Evolutionary conservation across 805 yeast genomes (phyloP).

Genomic region (Cyberlindnera bimundalis): DNA sequence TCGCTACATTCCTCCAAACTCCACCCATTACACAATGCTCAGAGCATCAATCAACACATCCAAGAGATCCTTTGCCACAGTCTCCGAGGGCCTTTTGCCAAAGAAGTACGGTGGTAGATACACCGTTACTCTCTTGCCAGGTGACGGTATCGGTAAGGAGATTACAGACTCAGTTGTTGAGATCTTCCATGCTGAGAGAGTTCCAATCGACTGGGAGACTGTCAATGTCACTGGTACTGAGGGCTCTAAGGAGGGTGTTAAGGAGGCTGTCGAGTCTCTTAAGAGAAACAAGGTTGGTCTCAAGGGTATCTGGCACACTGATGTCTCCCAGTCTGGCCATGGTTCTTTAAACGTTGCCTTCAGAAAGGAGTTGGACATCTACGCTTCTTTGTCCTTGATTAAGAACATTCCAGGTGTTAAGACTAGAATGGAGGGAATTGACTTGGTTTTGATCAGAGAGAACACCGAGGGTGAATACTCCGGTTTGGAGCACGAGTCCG

Average conservation of each 20-base stretch:
- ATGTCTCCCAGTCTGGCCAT: constrained; percentile 70
- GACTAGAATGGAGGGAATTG: constrained; percentile 84
- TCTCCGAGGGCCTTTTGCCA: constrained; percentile 64
- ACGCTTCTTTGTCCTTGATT: constrained; percentile 91
- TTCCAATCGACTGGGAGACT: constrained; percentile 93
- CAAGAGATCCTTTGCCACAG: constrained; percentile 51
- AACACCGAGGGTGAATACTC: constrained; percentile 99
- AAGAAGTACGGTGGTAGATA: constrained; percentile 93
- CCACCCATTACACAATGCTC: constrained; percentile 26
- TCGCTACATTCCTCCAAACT: not conserved
- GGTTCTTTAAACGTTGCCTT: constrained; percentile 93
- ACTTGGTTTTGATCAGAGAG: constrained; percentile 94
- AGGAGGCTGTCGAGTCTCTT: constrained; percentile 83
- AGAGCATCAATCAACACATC: constrained; percentile 28
- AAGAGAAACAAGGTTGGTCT: constrained; percentile 96
- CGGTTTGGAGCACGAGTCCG: constrained; percentile 95
- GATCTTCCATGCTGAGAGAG: constrained; percentile 79
- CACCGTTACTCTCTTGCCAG: constrained; percentile 93
- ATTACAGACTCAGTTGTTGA: constrained; percentile 90
- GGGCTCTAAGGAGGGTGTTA: constrained; percentile 55
- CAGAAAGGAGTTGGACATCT: constrained; percentile 93
- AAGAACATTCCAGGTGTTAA: constrained; percentile 93
- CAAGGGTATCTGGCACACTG: constrained; percentile 94
- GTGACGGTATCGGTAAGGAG: constrained; percentile 98
- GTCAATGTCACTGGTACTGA: constrained; percentile 63